Conservation (phyloP, 441 rosid genomes). For the Isatis lusitanica region DNA sequence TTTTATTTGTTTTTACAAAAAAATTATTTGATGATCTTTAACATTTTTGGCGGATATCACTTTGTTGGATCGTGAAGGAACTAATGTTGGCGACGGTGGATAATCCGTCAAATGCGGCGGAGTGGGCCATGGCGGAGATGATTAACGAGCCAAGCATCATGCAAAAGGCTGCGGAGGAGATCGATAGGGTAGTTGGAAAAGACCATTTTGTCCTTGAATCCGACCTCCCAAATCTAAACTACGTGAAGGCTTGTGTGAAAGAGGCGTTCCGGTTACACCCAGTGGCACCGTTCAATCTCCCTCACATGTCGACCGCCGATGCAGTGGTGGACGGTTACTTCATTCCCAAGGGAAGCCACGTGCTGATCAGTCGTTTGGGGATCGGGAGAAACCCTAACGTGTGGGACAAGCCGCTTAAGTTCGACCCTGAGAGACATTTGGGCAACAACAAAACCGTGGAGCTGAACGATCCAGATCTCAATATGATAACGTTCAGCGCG, state of each 20-base stretch:
- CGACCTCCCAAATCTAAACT: slow-evolving; percentile 41
- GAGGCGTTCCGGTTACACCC: slow-evolving; percentile 56
- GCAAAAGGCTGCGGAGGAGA: slow-evolving; percentile 42
- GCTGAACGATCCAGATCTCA: slow-evolving; percentile 37
- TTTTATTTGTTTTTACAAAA: too few species aligned
- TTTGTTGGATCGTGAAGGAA: slow-evolving; percentile 30
- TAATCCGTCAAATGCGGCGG: slow-evolving; percentile 46
- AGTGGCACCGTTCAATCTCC: slow-evolving; percentile 42
- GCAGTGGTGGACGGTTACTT: slow-evolving; percentile 38
- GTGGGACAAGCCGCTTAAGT: slow-evolving; percentile 46
- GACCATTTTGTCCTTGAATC: slow-evolving; percentile 49
- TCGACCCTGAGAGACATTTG: slow-evolving; percentile 47
- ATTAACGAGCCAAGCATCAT: slow-evolving; percentile 46
- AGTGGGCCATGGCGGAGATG: slow-evolving; percentile 54
- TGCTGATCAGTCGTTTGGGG: slow-evolving; percentile 43
- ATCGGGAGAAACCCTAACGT: slow-evolving; percentile 45
- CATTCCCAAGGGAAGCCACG: slow-evolving; percentile 54
- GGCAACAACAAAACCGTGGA: not conserved
- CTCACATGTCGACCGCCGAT: slow-evolving; percentile 39
- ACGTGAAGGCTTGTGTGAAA: slow-evolving; percentile 45
- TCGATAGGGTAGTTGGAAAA: slow-evolving; percentile 46
- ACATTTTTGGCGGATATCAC: not conserved
- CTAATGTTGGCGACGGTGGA: slow-evolving; percentile 45
- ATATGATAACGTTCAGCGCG: slow-evolving; percentile 42
- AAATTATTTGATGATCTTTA: not conserved